Evolutionary conservation across 225 moss, liverwort and hornwort species (phyloP), one percentile per base, ranked within the genome.

Genomic region (Marchantia polymorpha): DNA sequence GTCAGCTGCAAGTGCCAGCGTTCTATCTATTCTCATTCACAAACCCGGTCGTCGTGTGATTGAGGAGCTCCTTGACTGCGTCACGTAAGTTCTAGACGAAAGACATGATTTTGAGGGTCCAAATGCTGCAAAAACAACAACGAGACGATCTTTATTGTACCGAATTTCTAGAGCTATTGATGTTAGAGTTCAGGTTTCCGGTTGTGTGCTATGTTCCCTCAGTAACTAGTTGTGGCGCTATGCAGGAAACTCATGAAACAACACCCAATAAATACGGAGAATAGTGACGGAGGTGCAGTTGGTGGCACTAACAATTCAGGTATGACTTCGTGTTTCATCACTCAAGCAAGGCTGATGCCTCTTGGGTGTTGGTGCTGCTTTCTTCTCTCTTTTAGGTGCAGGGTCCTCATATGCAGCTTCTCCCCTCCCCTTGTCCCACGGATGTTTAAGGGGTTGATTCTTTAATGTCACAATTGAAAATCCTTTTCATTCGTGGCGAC

Each of bases 1-100:
- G 76, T 99, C 99, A 74, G 95, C 99, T 75, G 95, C 99, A 68
- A 91, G 88, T 85, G 85, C 89, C 74, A 90, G 92, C 80, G 79
- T 99, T 69, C 82, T 86, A 71, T 90, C 95, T 85, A 85, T 99
- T 73, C 75, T 99, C 73, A 90, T 90, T 73, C 88, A 88, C 76
- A 91, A 90, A 74, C 47, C 71, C 54, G 85, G 95, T 75, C 89
- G 79, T 71, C 88, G 71, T 83, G 86, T 90, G 66, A 77, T 93
- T 69, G 81, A 51, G 79, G 90, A 93, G 88, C 91, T 99, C 20
- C 88, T 99, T 63, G 93, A 99, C 78, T 92, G 87, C 79, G 78
- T 91, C 75, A 87, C 91, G 95, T 94, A 79, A 83, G 91, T 77
- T 59, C 74, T 31, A 20, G 23, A 0, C 10, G 4, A 12, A 22